phyloP scores from a whole-genome alignment of 1,284 basidiomycete species.

The Malassezia arunalokei region DNA sequence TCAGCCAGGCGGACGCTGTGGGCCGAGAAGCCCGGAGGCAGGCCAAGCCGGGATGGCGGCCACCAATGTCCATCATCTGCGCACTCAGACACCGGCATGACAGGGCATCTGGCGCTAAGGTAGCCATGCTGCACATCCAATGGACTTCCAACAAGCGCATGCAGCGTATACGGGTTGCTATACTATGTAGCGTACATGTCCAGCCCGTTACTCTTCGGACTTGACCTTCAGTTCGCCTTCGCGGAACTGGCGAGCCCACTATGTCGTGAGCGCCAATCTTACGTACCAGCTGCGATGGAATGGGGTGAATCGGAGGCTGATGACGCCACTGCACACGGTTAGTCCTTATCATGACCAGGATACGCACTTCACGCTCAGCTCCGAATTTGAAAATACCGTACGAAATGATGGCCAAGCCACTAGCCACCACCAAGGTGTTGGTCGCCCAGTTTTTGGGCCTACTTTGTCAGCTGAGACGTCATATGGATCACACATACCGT shows the following conservation, averaged over 20 bases:
- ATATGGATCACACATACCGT: not conserved
- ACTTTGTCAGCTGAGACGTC: not conserved
- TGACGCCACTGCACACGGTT: conserved; percentile 32
- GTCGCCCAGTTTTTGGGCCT: conserved; percentile 52
- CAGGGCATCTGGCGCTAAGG: too few relatives aligned
- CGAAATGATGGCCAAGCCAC: conserved; percentile 49
- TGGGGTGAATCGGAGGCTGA: conserved; percentile 34
- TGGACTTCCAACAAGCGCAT: too few relatives aligned
- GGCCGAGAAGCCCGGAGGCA: too few relatives aligned
- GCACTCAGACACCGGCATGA: too few relatives aligned
- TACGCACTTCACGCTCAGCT: conserved; percentile 50
- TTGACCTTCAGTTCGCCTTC: conserved; percentile 39
- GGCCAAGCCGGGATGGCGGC: too few relatives aligned
- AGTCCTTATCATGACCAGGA: not conserved
- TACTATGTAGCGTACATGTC: too few relatives aligned
- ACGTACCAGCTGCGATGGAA: conserved; percentile 23
- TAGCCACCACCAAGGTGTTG: conserved; percentile 50
- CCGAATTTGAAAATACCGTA: conserved; percentile 51
- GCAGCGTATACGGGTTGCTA: too few relatives aligned
- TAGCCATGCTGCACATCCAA: too few relatives aligned
- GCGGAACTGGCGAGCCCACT: conserved; percentile 45
- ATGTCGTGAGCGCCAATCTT: not conserved
- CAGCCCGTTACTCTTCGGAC: conserved; percentile 4
- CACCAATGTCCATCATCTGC: too few relatives aligned
- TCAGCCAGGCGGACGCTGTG: too few relatives aligned